Evolutionary conservation across 768 basidiomycete species (phyloP).

Genomic region (Leccinum imitatum): DNA sequence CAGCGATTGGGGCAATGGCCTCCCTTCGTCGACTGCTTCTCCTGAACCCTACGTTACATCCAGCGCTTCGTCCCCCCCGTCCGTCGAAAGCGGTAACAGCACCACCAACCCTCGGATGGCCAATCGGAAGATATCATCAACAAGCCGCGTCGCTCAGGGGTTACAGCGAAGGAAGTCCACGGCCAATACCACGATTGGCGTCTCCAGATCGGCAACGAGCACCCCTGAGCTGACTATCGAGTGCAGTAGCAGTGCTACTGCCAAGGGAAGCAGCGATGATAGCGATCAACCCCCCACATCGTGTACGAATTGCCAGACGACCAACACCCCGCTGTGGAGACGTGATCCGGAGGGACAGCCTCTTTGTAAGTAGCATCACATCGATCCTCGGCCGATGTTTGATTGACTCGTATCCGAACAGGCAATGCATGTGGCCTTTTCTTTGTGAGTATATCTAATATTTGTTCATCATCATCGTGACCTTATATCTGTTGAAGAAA

Average conservation of each 20-base stretch:
- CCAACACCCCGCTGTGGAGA: constrained; percentile 92
- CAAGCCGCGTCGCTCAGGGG: constrained; percentile 61
- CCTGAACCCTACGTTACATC: constrained; percentile 72
- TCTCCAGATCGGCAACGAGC: constrained; percentile 56
- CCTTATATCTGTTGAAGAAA: constrained; percentile 57
- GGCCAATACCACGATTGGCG: constrained; percentile 21
- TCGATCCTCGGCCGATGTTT: constrained; percentile 9
- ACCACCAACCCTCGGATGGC: constrained; percentile 30
- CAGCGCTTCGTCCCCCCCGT: constrained; percentile 72
- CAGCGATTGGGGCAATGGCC: constrained; percentile 78
- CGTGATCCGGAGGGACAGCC: constrained; percentile 92
- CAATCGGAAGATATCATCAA: constrained; percentile 61
- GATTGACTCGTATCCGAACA: constrained; percentile 29
- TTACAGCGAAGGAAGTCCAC: constrained; percentile 53
- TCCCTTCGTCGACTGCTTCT: constrained; percentile 70
- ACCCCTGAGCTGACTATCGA: constrained; percentile 57
- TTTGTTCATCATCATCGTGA: neutral
- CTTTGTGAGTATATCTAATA: constrained; percentile 59
- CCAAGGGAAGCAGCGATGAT: constrained; percentile 55
- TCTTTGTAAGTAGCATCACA: constrained; percentile 57
- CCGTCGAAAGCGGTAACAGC: constrained; percentile 48
- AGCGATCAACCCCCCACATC: constrained; percentile 73
- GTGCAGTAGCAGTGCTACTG: constrained; percentile 29
- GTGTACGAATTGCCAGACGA: constrained; percentile 95
- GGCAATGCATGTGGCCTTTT: constrained; percentile 93